Percentiles rank a stretch among this genome's conserved stretches.
These are phyloP conservation scores for Microbotryomycetes sp. DNA, from an alignment of 1,284 basidiomycete species.

Conservation along the genomic window DNA sequence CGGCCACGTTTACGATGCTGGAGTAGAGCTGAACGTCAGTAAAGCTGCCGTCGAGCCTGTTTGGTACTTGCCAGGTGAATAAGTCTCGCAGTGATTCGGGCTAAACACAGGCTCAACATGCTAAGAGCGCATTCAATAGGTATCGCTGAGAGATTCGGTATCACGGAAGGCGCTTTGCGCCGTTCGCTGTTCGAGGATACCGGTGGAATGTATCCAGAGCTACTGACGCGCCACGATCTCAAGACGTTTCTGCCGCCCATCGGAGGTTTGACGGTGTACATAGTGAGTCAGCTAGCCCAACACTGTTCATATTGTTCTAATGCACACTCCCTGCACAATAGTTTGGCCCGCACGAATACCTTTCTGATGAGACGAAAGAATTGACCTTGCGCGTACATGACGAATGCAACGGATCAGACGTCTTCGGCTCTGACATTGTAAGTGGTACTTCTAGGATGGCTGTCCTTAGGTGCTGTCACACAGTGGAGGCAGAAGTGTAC, in stretches of 20 bases:
- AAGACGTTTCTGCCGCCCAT: constrained; percentile 94
- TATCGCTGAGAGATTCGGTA: constrained; percentile 73
- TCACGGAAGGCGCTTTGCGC: constrained; percentile 75
- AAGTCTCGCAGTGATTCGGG: constrained; percentile 26
- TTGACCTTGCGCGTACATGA: constrained; percentile 89
- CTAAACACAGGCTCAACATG: not conserved
- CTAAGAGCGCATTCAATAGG: not conserved
- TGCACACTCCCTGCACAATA: too few species aligned
- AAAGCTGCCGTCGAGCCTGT: constrained; percentile 58
- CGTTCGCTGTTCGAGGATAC: constrained; percentile 84
- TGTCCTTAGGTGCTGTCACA: too few species aligned
- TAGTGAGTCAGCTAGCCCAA: constrained; percentile 53
- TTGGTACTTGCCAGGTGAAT: constrained; percentile 92
- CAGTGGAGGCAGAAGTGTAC: too few species aligned
- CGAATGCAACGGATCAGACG: constrained; percentile 60
- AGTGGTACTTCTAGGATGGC: constrained; percentile 17
- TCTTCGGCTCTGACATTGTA: constrained; percentile 59
- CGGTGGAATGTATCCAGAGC: constrained; percentile 67
- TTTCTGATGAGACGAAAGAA: constrained; percentile 72
- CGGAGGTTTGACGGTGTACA: constrained; percentile 84
- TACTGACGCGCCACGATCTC: constrained; percentile 89
- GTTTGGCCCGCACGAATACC: constrained; percentile 71
- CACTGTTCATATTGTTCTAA: not conserved
- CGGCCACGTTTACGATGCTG: constrained; percentile 52
- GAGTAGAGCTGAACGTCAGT: constrained; percentile 76